These are phyloP conservation scores for Lithocarpus polystachyus DNA, from an alignment of 306 rosid genomes.

Conservation along the genomic window DNA sequence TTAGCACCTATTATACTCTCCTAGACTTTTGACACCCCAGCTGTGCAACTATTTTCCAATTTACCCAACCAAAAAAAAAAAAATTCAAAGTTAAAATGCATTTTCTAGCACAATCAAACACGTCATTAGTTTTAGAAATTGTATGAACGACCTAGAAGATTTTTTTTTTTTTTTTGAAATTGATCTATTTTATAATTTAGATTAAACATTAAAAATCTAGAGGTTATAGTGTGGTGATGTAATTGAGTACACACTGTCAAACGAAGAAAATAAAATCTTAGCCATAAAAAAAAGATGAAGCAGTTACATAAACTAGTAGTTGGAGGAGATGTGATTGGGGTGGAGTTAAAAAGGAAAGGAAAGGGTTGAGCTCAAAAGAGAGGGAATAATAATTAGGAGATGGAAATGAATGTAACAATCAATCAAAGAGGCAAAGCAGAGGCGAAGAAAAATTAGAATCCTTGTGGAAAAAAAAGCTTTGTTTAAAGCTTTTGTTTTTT, in stretches of 20 bases:
- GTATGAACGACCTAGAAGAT: no score
- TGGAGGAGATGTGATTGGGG: neutral
- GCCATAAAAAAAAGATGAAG: no score
- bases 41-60: constrained; percentile 3
- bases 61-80: neutral
- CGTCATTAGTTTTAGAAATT: neutral
- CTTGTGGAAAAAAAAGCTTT: neutral
- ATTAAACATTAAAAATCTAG: no score
- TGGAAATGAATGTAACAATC: no score
- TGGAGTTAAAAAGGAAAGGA: neutral
- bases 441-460: neutral
- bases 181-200: no score
- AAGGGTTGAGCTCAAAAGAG: neutral
- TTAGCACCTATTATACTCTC: constrained; percentile 6
- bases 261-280: neutral
- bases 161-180: no score
- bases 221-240: no score
- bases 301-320: neutral
- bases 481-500: neutral
- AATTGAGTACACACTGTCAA: no score
- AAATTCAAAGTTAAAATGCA: neutral
- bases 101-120: neutral
- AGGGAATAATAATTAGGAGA: neutral
- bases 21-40: neutral
- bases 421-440: neutral